These are phyloP conservation scores for Coniferiporia sulphurascens DNA, from an alignment of 1,284 basidiomycete species.

Conservation along the genomic window DNA sequence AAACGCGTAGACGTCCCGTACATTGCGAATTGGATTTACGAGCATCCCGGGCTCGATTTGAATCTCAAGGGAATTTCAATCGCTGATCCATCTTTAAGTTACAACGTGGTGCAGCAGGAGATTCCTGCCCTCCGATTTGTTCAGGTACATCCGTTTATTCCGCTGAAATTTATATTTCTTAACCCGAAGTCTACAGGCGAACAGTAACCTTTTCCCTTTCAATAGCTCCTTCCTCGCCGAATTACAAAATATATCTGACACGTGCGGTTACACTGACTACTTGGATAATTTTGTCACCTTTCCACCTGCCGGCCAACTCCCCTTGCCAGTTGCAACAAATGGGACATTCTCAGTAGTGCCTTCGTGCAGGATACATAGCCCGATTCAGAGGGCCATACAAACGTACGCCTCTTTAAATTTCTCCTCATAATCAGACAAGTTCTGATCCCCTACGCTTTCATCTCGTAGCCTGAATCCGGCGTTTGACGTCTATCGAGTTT, in stretches of 20 bases:
- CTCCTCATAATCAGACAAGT: background rate
- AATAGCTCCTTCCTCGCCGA: slow-evolving; percentile 30
- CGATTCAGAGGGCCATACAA: slow-evolving; percentile 28
- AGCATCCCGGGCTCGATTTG: slow-evolving; percentile 33
- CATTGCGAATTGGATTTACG: slow-evolving; percentile 38
- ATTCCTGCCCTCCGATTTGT: slow-evolving; percentile 36
- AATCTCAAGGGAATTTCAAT: slow-evolving; percentile 37
- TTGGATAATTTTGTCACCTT: slow-evolving; percentile 36
- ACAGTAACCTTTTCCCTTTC: slow-evolving; percentile 47
- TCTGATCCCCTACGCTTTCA: background rate
- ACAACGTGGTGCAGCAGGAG: slow-evolving; percentile 34
- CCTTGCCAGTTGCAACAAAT: slow-evolving; percentile 36
- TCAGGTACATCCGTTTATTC: slow-evolving; percentile 23
- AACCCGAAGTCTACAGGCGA: slow-evolving; percentile 31
- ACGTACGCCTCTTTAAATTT: slow-evolving; percentile 32
- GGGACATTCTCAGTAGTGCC: slow-evolving; percentile 30
- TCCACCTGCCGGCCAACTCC: slow-evolving; percentile 42
- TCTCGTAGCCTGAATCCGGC: slow-evolving; percentile 46
- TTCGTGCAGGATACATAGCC: slow-evolving; percentile 41
- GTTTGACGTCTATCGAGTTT: slow-evolving; percentile 41
- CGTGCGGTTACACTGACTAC: slow-evolving; percentile 39
- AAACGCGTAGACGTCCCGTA: slow-evolving; percentile 32
- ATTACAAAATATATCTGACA: slow-evolving; percentile 32
- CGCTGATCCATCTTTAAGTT: slow-evolving; percentile 34
- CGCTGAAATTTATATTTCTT: background rate